phyloP scores from a whole-genome alignment of 768 basidiomycete species.

The Naematelia aurantialba region DNA sequence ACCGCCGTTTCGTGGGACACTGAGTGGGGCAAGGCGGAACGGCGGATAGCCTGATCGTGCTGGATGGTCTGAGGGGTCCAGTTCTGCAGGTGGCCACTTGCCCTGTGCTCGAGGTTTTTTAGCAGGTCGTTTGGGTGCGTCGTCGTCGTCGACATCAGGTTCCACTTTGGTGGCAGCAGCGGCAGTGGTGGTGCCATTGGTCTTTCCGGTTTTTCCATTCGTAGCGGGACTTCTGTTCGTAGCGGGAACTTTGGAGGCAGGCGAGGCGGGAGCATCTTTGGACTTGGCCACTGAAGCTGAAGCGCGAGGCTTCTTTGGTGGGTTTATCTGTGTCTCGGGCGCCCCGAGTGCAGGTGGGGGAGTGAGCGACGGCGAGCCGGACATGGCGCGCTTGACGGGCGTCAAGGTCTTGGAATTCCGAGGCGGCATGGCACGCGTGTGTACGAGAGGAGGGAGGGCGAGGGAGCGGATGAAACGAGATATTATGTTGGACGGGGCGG shows the following conservation, averaged over 20 bases:
- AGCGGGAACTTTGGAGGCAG: conserved; percentile 6
- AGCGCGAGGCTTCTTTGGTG: conserved; percentile 16
- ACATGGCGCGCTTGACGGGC: background rate
- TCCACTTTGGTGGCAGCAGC: conserved; percentile 4
- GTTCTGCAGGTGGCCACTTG: conserved; percentile 39
- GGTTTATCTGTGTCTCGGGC: background rate
- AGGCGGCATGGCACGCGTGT: too few relatives aligned
- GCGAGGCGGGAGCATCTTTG: background rate
- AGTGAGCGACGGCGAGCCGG: background rate
- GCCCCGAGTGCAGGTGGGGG: background rate
- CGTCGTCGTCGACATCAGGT: conserved; percentile 6
- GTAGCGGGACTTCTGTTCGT: background rate
- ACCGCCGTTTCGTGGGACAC: conserved; percentile 18
- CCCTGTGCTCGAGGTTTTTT: conserved; percentile 29
- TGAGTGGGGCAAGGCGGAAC: conserved; percentile 15
- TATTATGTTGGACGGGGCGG: too few relatives aligned
- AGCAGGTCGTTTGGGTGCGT: conserved; percentile 12
- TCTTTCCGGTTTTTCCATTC: conserved; percentile 4
- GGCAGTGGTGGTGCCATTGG: conserved; percentile 4
- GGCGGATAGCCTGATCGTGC: conserved; percentile 30
- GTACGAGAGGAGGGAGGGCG: too few relatives aligned
- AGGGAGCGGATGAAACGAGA: background rate
- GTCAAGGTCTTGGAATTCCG: too few relatives aligned
- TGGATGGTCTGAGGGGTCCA: conserved; percentile 32
- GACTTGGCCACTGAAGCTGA: background rate